Conservation (phyloP, 2,329 filamentous ascomycete genomes). For the Byssothecium circinans region DNA sequence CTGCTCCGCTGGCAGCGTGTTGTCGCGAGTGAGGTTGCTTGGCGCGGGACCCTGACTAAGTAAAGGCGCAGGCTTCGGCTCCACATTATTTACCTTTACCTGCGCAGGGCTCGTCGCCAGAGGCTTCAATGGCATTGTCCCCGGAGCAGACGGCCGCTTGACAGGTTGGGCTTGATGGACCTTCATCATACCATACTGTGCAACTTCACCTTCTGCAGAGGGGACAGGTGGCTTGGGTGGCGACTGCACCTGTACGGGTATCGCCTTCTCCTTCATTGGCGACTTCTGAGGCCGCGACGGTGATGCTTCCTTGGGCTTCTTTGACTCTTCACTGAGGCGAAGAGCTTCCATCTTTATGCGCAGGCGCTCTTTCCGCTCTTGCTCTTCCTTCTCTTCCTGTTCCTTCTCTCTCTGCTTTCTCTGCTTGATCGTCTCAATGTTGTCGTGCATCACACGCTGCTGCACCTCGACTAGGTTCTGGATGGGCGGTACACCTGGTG, state of each 20-base stretch:
- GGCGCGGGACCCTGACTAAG: constrained; percentile 19
- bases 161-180: constrained; percentile 60
- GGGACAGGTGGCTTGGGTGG: constrained; percentile 62
- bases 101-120: constrained; percentile 16
- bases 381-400: constrained; percentile 71
- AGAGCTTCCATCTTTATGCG: constrained; percentile 71
- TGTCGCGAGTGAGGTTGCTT: constrained; percentile 27
- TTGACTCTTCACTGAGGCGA: constrained; percentile 54
- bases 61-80: constrained; percentile 20
- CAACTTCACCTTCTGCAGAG: constrained; percentile 58
- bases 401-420: constrained; percentile 59
- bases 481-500: constrained; percentile 44
- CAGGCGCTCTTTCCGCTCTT: constrained; percentile 70
- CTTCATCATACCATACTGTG: constrained; percentile 65
- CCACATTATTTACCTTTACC: constrained; percentile 23
- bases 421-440: constrained; percentile 67
- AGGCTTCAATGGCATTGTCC: constrained; percentile 17
- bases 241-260: constrained; percentile 40
- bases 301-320: constrained; percentile 43
- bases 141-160: constrained; percentile 30
- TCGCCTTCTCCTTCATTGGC: constrained; percentile 50
- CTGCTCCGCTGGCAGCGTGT: constrained; percentile 14
- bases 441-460: constrained; percentile 69
- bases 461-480: constrained; percentile 67
- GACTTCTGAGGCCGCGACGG: constrained; percentile 40